Conservation (phyloP, 2,329 filamentous ascomycete genomes). For the Mariannaea sp. region DNA sequence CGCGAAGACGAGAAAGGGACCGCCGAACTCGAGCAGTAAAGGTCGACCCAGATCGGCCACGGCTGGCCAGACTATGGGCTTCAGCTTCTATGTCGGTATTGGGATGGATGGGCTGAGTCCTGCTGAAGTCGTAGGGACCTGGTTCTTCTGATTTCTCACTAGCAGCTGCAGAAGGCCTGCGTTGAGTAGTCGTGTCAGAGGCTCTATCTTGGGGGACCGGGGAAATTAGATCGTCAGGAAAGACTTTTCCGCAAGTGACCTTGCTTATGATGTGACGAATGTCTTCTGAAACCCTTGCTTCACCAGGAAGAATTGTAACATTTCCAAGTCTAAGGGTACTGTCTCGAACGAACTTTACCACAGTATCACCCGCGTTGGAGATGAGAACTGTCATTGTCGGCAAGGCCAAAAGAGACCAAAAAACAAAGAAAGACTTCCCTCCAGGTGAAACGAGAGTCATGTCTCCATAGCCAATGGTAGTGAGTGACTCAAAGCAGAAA, state of each 20-base stretch:
- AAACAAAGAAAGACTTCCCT: slow-evolving; percentile 86
- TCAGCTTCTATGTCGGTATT: slow-evolving; percentile 2
- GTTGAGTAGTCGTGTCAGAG: not conserved
- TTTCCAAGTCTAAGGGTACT: slow-evolving; percentile 61
- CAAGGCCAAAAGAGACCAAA: slow-evolving; percentile 85
- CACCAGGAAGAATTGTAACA: slow-evolving; percentile 64
- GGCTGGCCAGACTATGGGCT: slow-evolving; percentile 27
- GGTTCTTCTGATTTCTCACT: slow-evolving; percentile 21
- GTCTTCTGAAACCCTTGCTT: slow-evolving; percentile 53
- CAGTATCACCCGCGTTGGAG: slow-evolving; percentile 81
- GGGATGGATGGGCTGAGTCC: slow-evolving; percentile 17
- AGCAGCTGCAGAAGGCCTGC: slow-evolving; percentile 5
- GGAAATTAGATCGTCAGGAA: slow-evolving; percentile 30
- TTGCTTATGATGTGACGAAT: slow-evolving; percentile 50
- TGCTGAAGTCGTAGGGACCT: not conserved
- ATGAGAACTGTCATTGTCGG: slow-evolving; percentile 89
- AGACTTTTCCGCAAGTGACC: slow-evolving; percentile 51
- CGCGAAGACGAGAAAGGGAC: slow-evolving; percentile 43
- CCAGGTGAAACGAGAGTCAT: slow-evolving; percentile 75
- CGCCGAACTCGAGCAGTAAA: slow-evolving; percentile 44
- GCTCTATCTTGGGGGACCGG: not conserved
- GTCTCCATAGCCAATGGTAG: slow-evolving; percentile 90
- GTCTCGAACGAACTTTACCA: slow-evolving; percentile 67
- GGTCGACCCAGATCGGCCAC: slow-evolving; percentile 21
- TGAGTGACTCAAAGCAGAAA: slow-evolving; percentile 80